phyloP scores from a whole-genome alignment of 345 rosid genomes.

The Brassica nigra region DNA sequence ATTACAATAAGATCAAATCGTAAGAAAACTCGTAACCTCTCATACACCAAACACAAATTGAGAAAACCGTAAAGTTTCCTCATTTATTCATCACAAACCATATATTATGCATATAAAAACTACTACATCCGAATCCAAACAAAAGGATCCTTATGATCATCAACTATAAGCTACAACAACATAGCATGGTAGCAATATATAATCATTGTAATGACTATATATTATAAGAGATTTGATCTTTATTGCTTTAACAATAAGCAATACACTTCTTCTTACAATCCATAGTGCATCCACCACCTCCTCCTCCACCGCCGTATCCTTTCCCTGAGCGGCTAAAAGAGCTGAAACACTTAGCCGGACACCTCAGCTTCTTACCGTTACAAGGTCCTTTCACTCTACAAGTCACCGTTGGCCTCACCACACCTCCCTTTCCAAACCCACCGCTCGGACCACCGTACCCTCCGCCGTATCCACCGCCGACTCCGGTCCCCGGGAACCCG shows the following conservation, averaged over 20 bases:
- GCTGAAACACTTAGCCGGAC: conserved; percentile 93
- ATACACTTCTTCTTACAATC: conserved; percentile 94
- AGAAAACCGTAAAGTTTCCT: conserved; percentile 29
- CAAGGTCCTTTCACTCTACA: conserved; percentile 84
- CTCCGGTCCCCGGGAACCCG: conserved; percentile 43
- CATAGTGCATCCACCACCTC: conserved; percentile 94
- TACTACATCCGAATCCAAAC: conserved; percentile 15
- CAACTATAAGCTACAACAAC: conserved; percentile 18
- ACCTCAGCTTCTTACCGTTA: conserved; percentile 74
- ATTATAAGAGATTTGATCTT: conserved; percentile 8
- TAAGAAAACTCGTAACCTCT: not conserved
- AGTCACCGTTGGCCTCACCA: conserved; percentile 61
- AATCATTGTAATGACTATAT: conserved; percentile 29
- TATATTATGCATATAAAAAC: conserved; percentile 18
- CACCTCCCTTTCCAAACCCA: conserved; percentile 65
- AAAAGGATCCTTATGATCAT: conserved; percentile 32
- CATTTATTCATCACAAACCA: conserved; percentile 34
- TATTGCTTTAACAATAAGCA: conserved; percentile 65
- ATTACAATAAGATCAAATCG: not conserved
- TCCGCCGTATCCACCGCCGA: conserved; percentile 62
- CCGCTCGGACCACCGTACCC: conserved; percentile 75
- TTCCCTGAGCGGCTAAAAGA: conserved; percentile 89
- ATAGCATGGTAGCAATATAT: not conserved
- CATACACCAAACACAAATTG: not conserved
- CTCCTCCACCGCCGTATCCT: conserved; percentile 91